Percentiles rank a stretch among this genome's conserved stretches.
These are phyloP conservation scores for Lactifluus subvellereus DNA, from an alignment of 768 basidiomycete genomes.

Conservation along the genomic window DNA sequence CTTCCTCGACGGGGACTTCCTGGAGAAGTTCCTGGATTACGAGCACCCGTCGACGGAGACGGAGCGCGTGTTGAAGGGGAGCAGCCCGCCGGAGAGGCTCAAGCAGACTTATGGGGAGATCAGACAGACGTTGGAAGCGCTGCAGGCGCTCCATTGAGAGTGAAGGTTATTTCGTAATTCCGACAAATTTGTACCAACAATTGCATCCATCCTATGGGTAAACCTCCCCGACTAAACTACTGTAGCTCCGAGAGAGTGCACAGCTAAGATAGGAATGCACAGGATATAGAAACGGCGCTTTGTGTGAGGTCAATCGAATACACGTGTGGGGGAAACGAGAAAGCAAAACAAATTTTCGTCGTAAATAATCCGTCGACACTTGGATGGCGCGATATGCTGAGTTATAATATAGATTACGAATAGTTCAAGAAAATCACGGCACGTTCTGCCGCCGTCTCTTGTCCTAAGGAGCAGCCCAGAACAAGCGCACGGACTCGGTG, in stretches of 20 bases:
- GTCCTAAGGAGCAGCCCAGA: conserved; percentile 9
- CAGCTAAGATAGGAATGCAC: neutral
- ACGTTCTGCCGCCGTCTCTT: neutral
- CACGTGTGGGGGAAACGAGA: neutral
- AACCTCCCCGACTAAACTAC: neutral
- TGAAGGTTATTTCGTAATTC: neutral
- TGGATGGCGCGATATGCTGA: conserved; percentile 1
- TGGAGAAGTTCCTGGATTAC: conserved; percentile 58
- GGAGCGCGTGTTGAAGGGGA: conserved; percentile 51
- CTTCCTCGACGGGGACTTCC: conserved; percentile 85
- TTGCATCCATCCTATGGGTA: neutral
- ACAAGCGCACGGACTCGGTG: conserved; percentile 16
- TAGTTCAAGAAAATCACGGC: neutral
- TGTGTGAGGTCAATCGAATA: neutral
- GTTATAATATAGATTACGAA: conserved; percentile 17
- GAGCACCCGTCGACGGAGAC: conserved; percentile 37
- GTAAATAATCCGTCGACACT: conserved; percentile 8
- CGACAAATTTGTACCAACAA: neutral
- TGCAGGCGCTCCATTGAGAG: conserved; percentile 38
- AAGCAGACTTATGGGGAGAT: conserved; percentile 40
- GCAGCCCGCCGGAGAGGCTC: conserved; percentile 53
- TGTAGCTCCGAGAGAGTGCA: neutral
- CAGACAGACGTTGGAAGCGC: conserved; percentile 36
- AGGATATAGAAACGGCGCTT: neutral
- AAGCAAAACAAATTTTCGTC: neutral